Percentiles rank a stretch among this genome's conserved stretches.
Evolutionary conservation across 2,329 filamentous ascomycete species (phyloP).

Genomic region (Cercospora zeae-maydis): DNA sequence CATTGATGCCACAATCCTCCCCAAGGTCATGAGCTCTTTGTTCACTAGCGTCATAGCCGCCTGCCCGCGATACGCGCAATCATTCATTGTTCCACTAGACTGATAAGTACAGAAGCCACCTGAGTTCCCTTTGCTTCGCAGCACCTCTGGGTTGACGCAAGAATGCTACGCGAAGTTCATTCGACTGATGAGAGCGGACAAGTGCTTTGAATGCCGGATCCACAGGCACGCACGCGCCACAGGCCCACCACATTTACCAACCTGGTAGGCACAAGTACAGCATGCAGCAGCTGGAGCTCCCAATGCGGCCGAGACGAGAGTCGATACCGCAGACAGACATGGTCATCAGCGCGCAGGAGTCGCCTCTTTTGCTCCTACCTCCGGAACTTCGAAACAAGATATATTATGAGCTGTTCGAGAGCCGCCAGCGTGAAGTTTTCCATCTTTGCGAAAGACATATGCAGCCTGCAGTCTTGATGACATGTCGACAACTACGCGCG

Average conservation of each 20-base stretch:
- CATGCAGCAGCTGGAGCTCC: not conserved
- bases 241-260: not conserved
- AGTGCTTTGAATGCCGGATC: not conserved
- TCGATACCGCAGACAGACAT: not conserved
- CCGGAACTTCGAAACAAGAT: constrained; percentile 21
- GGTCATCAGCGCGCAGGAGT: not conserved
- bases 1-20: not conserved
- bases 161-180: not conserved
- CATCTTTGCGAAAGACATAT: constrained; percentile 13
- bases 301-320: not conserved
- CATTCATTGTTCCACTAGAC: not conserved
- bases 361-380: constrained; percentile 14
- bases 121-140: not conserved
- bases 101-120: not conserved
- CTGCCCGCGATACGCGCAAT: constrained; percentile 2
- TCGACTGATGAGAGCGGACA: not conserved
- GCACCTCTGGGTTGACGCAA: not conserved
- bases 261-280: not conserved
- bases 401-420: constrained; percentile 11
- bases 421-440: constrained; percentile 3
- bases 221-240: not conserved
- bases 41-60: not conserved
- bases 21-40: constrained; percentile 1
- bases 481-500: constrained; percentile 13
- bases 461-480: constrained; percentile 13